Evolutionary conservation across 1,284 basidiomycete genomes (phyloP).

Genomic region (Cystobasidium pallidum): DNA sequence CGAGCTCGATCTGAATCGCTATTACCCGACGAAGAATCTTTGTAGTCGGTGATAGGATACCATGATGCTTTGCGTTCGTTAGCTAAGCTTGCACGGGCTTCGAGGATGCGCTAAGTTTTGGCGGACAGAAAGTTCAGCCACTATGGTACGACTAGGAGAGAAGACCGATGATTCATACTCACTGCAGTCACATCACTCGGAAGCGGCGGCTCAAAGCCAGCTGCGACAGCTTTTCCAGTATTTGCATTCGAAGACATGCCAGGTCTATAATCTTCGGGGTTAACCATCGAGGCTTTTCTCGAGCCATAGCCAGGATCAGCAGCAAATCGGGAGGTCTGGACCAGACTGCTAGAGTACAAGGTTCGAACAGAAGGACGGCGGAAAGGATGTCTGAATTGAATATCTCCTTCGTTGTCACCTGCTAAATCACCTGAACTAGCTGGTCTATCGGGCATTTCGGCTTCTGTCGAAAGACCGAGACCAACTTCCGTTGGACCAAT

Average conservation of each 20-base stretch:
- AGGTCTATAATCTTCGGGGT: slow-evolving; percentile 45
- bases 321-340: slow-evolving; percentile 7
- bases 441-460: neutral
- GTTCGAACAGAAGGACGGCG: slow-evolving; percentile 29
- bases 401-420: slow-evolving; percentile 9
- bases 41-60: slow-evolving; percentile 13
- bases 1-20: slow-evolving; percentile 7
- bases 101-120: slow-evolving; percentile 12
- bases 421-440: slow-evolving; percentile 19
- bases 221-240: slow-evolving; percentile 24
- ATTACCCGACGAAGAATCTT: neutral
- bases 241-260: slow-evolving; percentile 20
- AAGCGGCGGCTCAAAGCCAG: slow-evolving; percentile 39
- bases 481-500: slow-evolving; percentile 2
- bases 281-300: slow-evolving; percentile 40
- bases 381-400: slow-evolving; percentile 28
- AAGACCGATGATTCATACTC: neutral
- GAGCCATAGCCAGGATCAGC: slow-evolving; percentile 26
- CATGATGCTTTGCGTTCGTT: slow-evolving; percentile 21
- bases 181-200: slow-evolving; percentile 15
- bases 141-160: neutral
- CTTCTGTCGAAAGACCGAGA: slow-evolving; percentile 3
- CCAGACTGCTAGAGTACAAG: slow-evolving; percentile 10
- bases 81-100: slow-evolving; percentile 14
- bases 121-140: neutral